Percentiles rank a stretch among this genome's conserved stretches.
Conservation (phyloP, 2,329 filamentous ascomycete species). For the Neocatenulostroma microsporum region DNA sequence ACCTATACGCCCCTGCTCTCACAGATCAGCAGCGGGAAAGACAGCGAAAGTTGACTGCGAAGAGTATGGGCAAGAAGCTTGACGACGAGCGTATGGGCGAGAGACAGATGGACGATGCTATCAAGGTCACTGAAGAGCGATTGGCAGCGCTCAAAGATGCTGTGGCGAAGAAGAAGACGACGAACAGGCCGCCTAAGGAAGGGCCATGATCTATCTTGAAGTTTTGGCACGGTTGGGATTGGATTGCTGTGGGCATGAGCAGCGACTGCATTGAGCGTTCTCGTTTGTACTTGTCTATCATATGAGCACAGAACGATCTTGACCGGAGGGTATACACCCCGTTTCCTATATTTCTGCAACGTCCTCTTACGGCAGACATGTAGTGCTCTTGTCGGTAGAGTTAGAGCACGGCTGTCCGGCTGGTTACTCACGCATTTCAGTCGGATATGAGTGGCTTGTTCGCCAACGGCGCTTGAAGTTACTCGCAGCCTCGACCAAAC, state of each 20-base stretch:
- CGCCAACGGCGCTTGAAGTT: too few relatives aligned
- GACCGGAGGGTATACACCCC: too few relatives aligned
- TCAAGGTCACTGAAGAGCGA: conserved; percentile 78
- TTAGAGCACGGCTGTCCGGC: too few relatives aligned
- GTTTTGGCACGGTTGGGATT: background rate
- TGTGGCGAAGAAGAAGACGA: conserved; percentile 50
- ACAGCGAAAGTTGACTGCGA: conserved; percentile 22
- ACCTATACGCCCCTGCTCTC: conserved; percentile 25
- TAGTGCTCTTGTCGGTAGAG: too few relatives aligned
- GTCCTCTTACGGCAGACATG: too few relatives aligned
- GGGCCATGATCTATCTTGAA: background rate
- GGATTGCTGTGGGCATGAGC: background rate
- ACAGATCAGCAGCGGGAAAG: conserved; percentile 16
- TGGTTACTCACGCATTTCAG: too few relatives aligned
- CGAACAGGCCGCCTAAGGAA: background rate
- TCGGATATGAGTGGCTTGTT: too few relatives aligned
- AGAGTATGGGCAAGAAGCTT: conserved; percentile 20
- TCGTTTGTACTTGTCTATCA: too few relatives aligned
- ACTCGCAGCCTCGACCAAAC: too few relatives aligned
- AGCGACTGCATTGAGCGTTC: conserved; percentile 15
- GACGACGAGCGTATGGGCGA: conserved; percentile 65
- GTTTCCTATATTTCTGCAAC: too few relatives aligned
- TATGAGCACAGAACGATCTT: conserved; percentile 4
- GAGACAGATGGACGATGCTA: conserved; percentile 71
- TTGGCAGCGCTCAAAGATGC: conserved; percentile 68